phyloP scores from a whole-genome alignment of 176 grass and related monocot genomes.

The Guadua angustifolia region DNA sequence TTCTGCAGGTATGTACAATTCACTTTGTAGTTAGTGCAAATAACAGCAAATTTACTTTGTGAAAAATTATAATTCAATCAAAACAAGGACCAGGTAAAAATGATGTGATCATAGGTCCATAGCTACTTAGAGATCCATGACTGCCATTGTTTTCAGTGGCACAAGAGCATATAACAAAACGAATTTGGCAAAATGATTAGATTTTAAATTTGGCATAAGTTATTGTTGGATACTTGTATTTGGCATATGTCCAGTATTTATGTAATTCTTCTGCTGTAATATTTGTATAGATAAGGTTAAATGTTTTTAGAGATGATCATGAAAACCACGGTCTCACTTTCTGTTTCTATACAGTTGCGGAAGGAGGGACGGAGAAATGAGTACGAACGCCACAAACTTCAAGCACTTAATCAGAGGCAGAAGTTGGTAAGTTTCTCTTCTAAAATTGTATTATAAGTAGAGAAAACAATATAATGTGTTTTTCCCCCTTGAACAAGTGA shows the following conservation, averaged over 20 bases:
- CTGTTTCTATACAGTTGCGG: constrained; percentile 63
- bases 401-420: constrained; percentile 93
- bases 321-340: constrained; percentile 18
- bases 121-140: constrained; percentile 10
- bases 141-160: not conserved
- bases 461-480: not conserved
- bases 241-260: not conserved
- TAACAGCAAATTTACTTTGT: constrained; percentile 19
- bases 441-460: constrained; percentile 12
- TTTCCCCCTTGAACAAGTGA: not conserved
- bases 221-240: not conserved
- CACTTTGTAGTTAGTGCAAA: not conserved
- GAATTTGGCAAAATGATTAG: constrained; percentile 7
- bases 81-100: constrained; percentile 18
- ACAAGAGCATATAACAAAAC: constrained; percentile 16
- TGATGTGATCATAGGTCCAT: not conserved
- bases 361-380: constrained; percentile 97
- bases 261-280: constrained; percentile 28
- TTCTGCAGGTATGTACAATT: constrained; percentile 69
- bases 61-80: constrained; percentile 11
- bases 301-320: constrained; percentile 11
- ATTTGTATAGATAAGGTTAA: constrained; percentile 21
- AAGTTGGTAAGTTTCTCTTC: constrained; percentile 67
- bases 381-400: constrained; percentile 96
- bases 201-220: not conserved